Evolutionary conservation across 2,329 filamentous ascomycete genomes (phyloP).

Genomic region (Penicillium psychrosexuale): DNA sequence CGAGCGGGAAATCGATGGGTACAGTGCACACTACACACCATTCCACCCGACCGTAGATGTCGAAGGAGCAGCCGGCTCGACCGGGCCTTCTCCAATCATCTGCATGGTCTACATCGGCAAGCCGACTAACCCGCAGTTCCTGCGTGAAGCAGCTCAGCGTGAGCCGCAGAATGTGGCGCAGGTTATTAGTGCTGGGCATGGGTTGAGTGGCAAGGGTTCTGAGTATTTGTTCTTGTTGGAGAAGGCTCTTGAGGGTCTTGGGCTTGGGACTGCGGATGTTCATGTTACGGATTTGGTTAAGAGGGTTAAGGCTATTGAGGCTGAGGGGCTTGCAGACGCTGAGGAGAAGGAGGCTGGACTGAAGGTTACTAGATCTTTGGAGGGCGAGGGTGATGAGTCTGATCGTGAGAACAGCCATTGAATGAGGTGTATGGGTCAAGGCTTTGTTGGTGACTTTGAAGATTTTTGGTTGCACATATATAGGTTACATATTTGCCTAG

Average conservation of each 20-base stretch:
- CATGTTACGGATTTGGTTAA: constrained; percentile 80
- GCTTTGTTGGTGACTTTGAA: background rate
- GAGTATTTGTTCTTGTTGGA: constrained; percentile 87
- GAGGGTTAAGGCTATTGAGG: constrained; percentile 65
- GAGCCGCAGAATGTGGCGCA: constrained; percentile 72
- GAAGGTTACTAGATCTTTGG: constrained; percentile 28
- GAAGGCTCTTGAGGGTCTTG: constrained; percentile 67
- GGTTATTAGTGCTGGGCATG: constrained; percentile 72
- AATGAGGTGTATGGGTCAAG: constrained; percentile 7
- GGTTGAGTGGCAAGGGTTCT: constrained; percentile 82
- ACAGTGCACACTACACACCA: constrained; percentile 85
- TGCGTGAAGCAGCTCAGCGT: constrained; percentile 55
- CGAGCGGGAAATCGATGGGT: constrained; percentile 95
- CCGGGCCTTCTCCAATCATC: constrained; percentile 37
- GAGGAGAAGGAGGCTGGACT: constrained; percentile 35
- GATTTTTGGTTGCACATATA: background rate
- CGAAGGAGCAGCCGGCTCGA: background rate
- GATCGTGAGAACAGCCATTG: constrained; percentile 16
- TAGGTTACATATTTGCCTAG: background rate
- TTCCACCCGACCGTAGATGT: constrained; percentile 54
- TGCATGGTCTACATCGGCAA: constrained; percentile 91
- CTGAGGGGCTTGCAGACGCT: constrained; percentile 23
- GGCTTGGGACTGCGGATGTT: constrained; percentile 72
- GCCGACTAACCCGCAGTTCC: constrained; percentile 87
- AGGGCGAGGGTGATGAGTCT: constrained; percentile 8